These are phyloP conservation scores for Pelargonium australe DNA, from an alignment of 441 rosid genomes.

Conservation along the genomic window DNA sequence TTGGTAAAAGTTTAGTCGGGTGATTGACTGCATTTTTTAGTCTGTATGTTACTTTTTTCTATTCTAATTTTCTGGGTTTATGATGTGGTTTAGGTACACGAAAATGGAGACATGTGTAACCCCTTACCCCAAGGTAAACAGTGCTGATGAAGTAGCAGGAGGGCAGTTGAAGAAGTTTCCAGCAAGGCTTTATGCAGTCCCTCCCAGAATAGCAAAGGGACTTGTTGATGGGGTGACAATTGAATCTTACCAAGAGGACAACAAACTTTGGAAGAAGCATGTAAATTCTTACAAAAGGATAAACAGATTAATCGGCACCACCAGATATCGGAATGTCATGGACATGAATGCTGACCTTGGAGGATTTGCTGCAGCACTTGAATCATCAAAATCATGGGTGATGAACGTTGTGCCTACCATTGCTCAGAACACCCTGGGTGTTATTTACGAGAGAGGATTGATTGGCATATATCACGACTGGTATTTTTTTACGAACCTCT, in stretches of 20 bases:
- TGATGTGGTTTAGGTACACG: constrained; percentile 47
- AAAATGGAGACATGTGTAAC: constrained; percentile 58
- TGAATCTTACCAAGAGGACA: constrained; percentile 55
- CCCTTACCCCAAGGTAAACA: constrained; percentile 50
- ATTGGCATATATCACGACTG: constrained; percentile 74
- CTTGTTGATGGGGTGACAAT: constrained; percentile 49
- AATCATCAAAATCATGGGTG: constrained; percentile 50
- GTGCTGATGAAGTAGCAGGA: constrained; percentile 54
- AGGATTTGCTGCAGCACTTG: constrained; percentile 64
- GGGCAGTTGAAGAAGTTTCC: constrained; percentile 54
- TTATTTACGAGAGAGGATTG: constrained; percentile 55
- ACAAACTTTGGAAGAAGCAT: constrained; percentile 51
- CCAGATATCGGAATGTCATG: constrained; percentile 68
- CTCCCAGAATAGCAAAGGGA: constrained; percentile 59
- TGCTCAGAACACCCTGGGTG: constrained; percentile 52
- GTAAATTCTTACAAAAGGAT: constrained; percentile 58
- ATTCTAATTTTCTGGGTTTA: not conserved
- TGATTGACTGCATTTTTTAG: not conserved
- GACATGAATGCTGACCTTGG: constrained; percentile 81
- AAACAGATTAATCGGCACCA: constrained; percentile 44
- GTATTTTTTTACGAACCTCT: constrained; percentile 26
- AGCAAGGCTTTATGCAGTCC: constrained; percentile 52
- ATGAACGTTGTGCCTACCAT: constrained; percentile 72
- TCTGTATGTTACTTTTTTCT: not conserved
- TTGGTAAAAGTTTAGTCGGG: too few species aligned